Evolutionary conservation across 2,329 filamentous ascomycete genomes (phyloP), one percentile per base, ranked within the genome.

Genomic region (Exophiala oligosperma): DNA sequence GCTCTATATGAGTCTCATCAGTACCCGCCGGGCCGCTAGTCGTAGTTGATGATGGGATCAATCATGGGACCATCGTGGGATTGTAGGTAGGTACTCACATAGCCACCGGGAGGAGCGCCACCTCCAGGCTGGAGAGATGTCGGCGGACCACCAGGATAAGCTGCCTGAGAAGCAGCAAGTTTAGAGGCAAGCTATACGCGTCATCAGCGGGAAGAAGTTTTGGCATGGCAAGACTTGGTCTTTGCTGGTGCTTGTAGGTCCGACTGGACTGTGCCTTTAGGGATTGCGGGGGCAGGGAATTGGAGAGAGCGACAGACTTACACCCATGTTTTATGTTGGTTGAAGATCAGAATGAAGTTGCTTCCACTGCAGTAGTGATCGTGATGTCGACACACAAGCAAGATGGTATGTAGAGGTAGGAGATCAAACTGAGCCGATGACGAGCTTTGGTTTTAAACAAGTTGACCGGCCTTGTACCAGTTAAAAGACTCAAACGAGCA

Each of bases 1-100:
- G 32, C 32, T 11, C 32, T 35, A 9, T 35, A 9, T 35, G 32
- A 35, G 32, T 9, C 6, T 35, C 21, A 43, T 56, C 54, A 56
- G 54, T 46, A 11, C 37, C n/a, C 4, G 37, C 12, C 3, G 17
- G 41, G 1, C 21, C 29, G 8, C 41, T 46, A 17, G 14, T 40
- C 32, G 14, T 41, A 9, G 24, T 21, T 49, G 28, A 60, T 47
- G 54, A 49, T 51, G 61, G 56, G 56, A 52, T 46, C 28, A 48
- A 32, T 35, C 38, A 32, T 9, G 29, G 26, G 51, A 40, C 28
- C 28, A 17, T 17, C 17, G 17, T 17, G 17, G 17, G 17, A 17
- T 17, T 17, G 17, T 17, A 17, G 17, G 28, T 29, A 29, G 28
- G 32, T 56, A 82, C 82, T 80, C 74, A 84, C 82, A 71, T 84